These are phyloP conservation scores for Diaporthe caulivora DNA, from an alignment of 2,329 filamentous ascomycete species.

Conservation along the genomic window DNA sequence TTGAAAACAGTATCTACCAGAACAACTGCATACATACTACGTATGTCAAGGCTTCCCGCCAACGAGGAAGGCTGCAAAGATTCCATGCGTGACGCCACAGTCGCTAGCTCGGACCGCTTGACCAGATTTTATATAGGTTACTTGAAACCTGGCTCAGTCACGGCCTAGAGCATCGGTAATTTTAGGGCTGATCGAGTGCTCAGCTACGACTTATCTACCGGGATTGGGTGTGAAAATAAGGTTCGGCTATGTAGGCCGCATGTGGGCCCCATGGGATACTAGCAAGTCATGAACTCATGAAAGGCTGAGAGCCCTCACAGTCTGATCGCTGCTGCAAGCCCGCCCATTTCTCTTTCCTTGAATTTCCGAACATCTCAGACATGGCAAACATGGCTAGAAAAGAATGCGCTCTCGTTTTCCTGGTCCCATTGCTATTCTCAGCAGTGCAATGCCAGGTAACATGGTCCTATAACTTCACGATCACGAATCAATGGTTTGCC, in stretches of 20 bases:
- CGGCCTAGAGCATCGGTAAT: neutral
- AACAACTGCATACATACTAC: neutral
- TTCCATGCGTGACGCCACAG: neutral
- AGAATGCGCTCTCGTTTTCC: neutral
- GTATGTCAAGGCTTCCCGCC: neutral
- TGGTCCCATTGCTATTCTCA: conserved; percentile 26
- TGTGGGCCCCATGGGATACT: neutral
- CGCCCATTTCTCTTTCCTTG: neutral
- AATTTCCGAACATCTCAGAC: neutral
- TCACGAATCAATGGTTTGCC: conserved; percentile 19
- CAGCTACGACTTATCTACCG: neutral
- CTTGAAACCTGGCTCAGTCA: conserved; percentile 3
- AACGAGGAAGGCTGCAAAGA: neutral
- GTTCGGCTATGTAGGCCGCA: conserved; percentile 10
- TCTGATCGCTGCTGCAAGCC: neutral
- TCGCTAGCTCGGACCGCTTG: neutral
- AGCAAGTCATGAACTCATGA: conserved; percentile 12
- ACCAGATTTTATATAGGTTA: neutral
- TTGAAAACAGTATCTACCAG: neutral
- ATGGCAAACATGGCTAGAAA: conserved; percentile 4
- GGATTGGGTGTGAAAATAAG: neutral
- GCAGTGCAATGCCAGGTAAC: conserved; percentile 21
- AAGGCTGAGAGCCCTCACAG: neutral
- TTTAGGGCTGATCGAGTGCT: neutral
- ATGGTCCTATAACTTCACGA: conserved; percentile 28